These are phyloP conservation scores for Cercospora beticola DNA, from an alignment of 2,329 filamentous ascomycete genomes.

Conservation along the genomic window DNA sequence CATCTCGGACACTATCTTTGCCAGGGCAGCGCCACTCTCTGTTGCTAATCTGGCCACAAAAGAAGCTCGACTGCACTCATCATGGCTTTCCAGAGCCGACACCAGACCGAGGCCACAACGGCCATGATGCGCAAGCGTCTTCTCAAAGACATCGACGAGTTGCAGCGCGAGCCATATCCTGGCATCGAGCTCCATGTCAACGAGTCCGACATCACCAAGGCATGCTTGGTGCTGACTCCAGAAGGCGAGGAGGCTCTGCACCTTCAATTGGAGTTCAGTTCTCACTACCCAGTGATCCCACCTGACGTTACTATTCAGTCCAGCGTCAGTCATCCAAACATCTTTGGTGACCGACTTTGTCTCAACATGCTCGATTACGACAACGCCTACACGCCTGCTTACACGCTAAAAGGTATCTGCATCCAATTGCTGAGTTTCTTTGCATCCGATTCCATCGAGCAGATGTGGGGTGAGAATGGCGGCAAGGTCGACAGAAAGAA, in stretches of 20 bases:
- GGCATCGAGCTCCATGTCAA: slow-evolving; percentile 26
- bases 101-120: background rate
- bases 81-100: slow-evolving; percentile 1
- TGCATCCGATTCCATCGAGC: slow-evolving; percentile 26
- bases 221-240: slow-evolving; percentile 25
- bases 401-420: slow-evolving; percentile 30
- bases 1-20: background rate
- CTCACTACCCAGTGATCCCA: slow-evolving; percentile 21
- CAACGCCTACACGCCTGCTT: slow-evolving; percentile 27
- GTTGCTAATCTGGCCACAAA: background rate
- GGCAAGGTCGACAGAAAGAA: slow-evolving; percentile 22
- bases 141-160: slow-evolving; percentile 26
- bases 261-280: slow-evolving; percentile 23
- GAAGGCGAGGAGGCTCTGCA: slow-evolving; percentile 20
- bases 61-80: background rate
- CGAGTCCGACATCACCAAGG: slow-evolving; percentile 17
- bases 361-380: slow-evolving; percentile 23
- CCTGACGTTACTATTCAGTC: slow-evolving; percentile 25
- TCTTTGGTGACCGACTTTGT: slow-evolving; percentile 29
- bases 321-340: slow-evolving; percentile 26
- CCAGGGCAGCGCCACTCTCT: background rate
- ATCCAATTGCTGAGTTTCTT: slow-evolving; percentile 32
- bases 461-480: slow-evolving; percentile 24
- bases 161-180: slow-evolving; percentile 27
- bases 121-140: slow-evolving; percentile 20